A percentile compares a stretch with the other conserved stretches of the same genome.
phyloP scores from a whole-genome alignment of 2,329 filamentous ascomycete genomes.

The Penicillium digitatum region DNA sequence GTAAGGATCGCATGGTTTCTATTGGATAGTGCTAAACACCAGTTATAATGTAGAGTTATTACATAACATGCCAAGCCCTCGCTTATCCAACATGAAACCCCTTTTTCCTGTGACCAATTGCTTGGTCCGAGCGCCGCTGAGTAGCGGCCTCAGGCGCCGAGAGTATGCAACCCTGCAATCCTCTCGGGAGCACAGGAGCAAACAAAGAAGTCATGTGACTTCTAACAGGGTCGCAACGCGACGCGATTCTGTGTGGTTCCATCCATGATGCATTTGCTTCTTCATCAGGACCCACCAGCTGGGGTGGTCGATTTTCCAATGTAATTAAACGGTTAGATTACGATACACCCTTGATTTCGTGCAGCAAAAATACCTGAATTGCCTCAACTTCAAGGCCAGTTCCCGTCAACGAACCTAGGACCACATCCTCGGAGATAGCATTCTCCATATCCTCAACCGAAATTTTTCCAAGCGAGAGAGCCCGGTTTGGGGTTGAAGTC shows the following conservation, averaged over 20 bases:
- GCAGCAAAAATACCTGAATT: constrained; percentile 15
- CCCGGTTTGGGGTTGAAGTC: not conserved
- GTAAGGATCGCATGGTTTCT: no score
- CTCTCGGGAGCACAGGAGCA: no score
- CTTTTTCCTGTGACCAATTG: no score
- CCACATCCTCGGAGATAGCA: constrained; percentile 21
- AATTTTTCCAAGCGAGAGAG: constrained; percentile 1
- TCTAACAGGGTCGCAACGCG: constrained; percentile 6
- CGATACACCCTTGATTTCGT: not conserved
- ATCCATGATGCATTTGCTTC: constrained; percentile 16
- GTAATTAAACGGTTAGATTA: constrained; percentile 7
- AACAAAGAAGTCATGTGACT: no score
- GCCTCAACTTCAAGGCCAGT: constrained; percentile 21
- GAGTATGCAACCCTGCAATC: no score
- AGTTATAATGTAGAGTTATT: no score
- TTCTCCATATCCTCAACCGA: constrained; percentile 8
- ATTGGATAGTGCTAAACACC: no score
- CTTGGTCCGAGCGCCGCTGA: no score
- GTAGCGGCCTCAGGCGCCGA: no score
- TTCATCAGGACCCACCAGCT: constrained; percentile 18
- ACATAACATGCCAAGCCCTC: no score
- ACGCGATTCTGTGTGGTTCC: constrained; percentile 13
- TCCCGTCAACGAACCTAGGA: constrained; percentile 20
- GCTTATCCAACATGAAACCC: no score
- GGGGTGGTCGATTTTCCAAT: constrained; percentile 32